These are phyloP conservation scores for Tuber calosporum DNA, from an alignment of 495 filamentous ascomycete genomes.

Conservation along the genomic window DNA sequence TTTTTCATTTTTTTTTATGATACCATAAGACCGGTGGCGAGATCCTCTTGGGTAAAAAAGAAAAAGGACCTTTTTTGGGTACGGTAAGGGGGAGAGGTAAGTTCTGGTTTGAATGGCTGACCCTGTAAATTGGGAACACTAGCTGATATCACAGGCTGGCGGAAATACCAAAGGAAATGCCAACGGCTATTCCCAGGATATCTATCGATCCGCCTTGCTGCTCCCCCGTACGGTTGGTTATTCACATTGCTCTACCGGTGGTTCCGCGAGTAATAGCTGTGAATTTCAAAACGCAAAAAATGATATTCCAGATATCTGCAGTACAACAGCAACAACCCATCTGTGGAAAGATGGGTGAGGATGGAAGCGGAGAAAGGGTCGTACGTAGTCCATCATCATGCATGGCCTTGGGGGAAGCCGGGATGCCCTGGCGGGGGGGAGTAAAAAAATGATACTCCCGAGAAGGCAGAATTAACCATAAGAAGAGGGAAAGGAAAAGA, in stretches of 20 bases:
- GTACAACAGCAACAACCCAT: background rate
- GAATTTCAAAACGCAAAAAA: background rate
- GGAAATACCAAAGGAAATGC: background rate
- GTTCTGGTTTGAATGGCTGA: background rate
- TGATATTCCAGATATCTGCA: slow-evolving; percentile 6
- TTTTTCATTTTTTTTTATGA: too few species aligned
- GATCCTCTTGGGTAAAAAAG: background rate
- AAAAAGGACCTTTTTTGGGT: background rate
- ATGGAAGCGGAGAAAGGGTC: slow-evolving; percentile 5
- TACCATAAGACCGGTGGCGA: background rate
- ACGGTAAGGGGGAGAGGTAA: background rate
- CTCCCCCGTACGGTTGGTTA: background rate
- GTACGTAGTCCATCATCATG: slow-evolving; percentile 1
- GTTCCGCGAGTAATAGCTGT: background rate
- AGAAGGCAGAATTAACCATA: background rate
- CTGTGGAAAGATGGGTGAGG: background rate
- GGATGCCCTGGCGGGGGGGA: background rate
- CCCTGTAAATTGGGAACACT: background rate
- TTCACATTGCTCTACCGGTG: background rate
- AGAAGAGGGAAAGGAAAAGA: background rate
- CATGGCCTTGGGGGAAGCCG: background rate
- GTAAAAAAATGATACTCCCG: background rate
- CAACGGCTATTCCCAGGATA: background rate
- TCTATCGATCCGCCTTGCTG: background rate
- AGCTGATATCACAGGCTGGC: background rate